Conservation (phyloP, 176 grass and related monocot genomes). For the Eragrostis nindensis region DNA sequence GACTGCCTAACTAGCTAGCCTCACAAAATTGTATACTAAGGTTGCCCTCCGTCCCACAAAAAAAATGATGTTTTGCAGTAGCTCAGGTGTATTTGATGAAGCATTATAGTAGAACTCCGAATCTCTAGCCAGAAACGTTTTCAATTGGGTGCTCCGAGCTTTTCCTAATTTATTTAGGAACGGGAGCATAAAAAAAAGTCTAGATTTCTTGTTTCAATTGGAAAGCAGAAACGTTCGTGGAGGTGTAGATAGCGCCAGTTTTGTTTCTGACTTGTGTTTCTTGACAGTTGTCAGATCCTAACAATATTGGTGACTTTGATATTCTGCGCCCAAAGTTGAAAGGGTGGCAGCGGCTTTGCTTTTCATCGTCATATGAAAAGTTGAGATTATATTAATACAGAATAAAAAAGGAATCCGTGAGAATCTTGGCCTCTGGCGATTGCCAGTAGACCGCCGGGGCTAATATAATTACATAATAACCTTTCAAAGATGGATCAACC, state of each 20-base stretch:
- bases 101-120: not conserved
- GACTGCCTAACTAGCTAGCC: not conserved
- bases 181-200: not conserved
- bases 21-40: not conserved
- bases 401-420: constrained; percentile 19
- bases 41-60: too few species aligned
- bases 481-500: not conserved
- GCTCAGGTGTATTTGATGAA: not conserved
- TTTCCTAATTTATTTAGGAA: not conserved
- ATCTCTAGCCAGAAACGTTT: not conserved
- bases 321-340: not conserved
- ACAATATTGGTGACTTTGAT: not conserved
- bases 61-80: too few species aligned
- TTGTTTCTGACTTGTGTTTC: not conserved
- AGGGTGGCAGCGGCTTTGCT: not conserved
- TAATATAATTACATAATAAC: not conserved
- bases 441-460: constrained; percentile 14
- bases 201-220: not conserved
- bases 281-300: not conserved
- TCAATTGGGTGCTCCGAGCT: not conserved
- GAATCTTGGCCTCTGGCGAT: constrained; percentile 39
- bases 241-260: not conserved
- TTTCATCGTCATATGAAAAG: not conserved
- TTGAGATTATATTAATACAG: not conserved
- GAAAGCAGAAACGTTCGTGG: not conserved